Conservation (phyloP, 2,329 filamentous ascomycete species). For the Botrytis paeoniae region DNA sequence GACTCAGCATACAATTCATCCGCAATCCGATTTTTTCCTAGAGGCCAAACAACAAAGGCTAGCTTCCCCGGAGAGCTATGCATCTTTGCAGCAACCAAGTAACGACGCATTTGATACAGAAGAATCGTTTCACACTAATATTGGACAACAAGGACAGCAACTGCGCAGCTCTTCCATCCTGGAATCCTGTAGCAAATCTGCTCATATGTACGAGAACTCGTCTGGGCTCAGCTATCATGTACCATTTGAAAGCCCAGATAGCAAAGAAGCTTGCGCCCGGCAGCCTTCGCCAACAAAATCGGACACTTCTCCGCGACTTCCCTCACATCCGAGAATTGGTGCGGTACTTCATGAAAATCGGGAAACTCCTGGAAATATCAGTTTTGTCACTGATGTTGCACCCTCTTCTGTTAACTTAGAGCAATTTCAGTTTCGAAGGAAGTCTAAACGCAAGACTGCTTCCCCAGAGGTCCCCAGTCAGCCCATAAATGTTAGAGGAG, state of each 20-base stretch:
- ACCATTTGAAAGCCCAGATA: not conserved
- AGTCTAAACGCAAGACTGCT: constrained; percentile 15
- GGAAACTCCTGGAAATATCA: constrained; percentile 23
- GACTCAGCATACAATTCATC: not conserved
- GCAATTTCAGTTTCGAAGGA: constrained; percentile 34
- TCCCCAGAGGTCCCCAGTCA: not conserved
- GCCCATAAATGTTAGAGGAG: not conserved
- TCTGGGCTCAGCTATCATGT: not conserved
- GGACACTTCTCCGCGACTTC: constrained; percentile 1
- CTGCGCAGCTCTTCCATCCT: not conserved
- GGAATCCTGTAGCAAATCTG: not conserved
- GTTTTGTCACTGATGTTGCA: constrained; percentile 35
- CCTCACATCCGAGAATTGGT: not conserved
- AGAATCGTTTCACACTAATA: constrained; percentile 5
- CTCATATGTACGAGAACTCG: not conserved
- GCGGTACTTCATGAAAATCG: not conserved
- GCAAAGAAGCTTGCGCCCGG: not conserved
- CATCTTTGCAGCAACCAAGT: not conserved
- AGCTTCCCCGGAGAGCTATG: not conserved
- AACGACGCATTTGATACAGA: not conserved
- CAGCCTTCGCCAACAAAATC: not conserved
- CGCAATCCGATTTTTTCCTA: not conserved
- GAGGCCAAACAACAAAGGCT: not conserved
- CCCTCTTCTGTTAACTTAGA: constrained; percentile 35
- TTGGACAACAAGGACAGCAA: constrained; percentile 5